Evolutionary conservation across 768 basidiomycete genomes (phyloP).

Genomic region (Mrakia frigida): DNA sequence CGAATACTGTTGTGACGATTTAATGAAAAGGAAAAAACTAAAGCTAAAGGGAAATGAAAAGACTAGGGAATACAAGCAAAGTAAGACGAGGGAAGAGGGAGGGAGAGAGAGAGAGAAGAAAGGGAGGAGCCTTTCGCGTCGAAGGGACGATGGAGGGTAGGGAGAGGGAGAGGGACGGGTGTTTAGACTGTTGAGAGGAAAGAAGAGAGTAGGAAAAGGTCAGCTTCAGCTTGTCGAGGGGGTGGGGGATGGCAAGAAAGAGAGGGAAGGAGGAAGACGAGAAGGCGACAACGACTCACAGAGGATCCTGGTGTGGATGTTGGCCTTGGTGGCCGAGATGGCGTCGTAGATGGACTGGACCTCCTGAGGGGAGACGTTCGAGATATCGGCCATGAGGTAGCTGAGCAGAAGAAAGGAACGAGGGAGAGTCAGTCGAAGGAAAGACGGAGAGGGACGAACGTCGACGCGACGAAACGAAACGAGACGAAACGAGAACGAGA

Average conservation of each 20-base stretch:
- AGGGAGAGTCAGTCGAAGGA: not conserved
- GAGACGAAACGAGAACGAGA: not conserved
- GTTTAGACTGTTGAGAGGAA: not conserved
- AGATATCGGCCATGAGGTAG: slow-evolving; percentile 96
- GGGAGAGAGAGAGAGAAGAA: not conserved
- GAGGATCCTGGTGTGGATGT: slow-evolving; percentile 83
- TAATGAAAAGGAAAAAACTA: not conserved
- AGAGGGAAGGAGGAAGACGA: not conserved
- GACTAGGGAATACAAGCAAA: no score
- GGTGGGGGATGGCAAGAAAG: not conserved
- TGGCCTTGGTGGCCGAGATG: slow-evolving; percentile 73
- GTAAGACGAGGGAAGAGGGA: no score
- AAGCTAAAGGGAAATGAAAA: no score
- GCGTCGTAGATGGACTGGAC: slow-evolving; percentile 69
- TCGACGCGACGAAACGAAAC: not conserved
- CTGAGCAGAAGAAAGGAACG: slow-evolving; percentile 53
- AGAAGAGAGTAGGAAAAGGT: not conserved
- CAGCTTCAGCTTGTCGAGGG: not conserved
- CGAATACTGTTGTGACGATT: not conserved
- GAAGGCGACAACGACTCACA: slow-evolving; percentile 37
- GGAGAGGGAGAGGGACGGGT: not conserved
- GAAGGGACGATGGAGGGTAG: no score
- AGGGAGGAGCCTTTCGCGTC: not conserved
- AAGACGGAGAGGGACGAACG: not conserved
- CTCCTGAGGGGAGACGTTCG: slow-evolving; percentile 75